Conservation (phyloP, 2,329 filamentous ascomycete genomes). For the Davidsoniella eucalypti region DNA sequence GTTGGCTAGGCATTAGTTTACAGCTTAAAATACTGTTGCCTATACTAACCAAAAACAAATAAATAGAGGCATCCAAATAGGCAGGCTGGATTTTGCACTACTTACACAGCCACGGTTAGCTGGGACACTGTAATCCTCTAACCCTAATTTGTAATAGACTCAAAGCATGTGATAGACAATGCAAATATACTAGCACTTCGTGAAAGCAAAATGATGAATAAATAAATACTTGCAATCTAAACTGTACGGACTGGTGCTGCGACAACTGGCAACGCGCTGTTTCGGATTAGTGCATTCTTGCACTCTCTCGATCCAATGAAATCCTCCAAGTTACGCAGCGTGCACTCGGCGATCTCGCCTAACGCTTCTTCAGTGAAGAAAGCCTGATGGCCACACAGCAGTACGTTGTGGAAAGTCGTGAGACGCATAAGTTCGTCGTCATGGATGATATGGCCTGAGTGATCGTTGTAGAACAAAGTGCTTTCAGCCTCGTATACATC, state of each 20-base stretch:
- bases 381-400: constrained; percentile 51
- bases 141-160: no score
- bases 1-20: no score
- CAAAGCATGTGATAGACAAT: no score
- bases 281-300: constrained; percentile 22
- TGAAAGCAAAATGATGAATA: no score
- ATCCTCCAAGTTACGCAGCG: constrained; percentile 38
- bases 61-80: no score
- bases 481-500: constrained; percentile 54
- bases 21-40: no score
- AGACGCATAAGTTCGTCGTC: constrained; percentile 50
- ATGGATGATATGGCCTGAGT: constrained; percentile 46
- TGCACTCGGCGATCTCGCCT: constrained; percentile 43
- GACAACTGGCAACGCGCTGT: constrained; percentile 1
- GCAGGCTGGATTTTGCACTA: no score
- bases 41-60: no score
- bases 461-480: constrained; percentile 48
- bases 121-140: no score
- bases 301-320: constrained; percentile 22
- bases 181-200: no score
- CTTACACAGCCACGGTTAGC: no score
- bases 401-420: constrained; percentile 51
- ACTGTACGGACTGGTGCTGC: constrained; percentile 19
- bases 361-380: constrained; percentile 54
- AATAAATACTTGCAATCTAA: background rate